Evolutionary conservation across 805 yeast species (phyloP).

Genomic region (Ogataea wickerhamii): DNA sequence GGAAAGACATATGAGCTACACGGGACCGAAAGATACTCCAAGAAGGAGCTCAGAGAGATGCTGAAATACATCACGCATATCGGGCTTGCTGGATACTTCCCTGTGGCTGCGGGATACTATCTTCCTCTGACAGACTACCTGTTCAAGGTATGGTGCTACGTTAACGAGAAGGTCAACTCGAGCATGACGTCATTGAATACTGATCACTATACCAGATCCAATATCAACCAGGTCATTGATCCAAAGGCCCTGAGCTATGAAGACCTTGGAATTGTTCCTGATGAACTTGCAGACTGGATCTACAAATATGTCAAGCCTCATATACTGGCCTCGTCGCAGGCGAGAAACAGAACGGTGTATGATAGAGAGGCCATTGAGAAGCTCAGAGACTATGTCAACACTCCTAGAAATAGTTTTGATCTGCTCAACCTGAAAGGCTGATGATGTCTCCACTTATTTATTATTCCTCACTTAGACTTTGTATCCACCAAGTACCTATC

Average conservation of each 20-base stretch:
- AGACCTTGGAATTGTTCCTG: conserved; percentile 68
- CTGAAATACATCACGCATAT: conserved; percentile 46
- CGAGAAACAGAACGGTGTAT: conserved; percentile 36
- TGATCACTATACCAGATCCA: conserved; percentile 72
- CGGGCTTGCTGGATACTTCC: conserved; percentile 34
- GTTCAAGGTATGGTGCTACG: conserved; percentile 27
- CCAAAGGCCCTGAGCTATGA: conserved; percentile 57
- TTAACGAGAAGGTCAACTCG: conserved; percentile 47
- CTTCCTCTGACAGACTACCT: conserved; percentile 39
- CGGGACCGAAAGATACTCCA: conserved; percentile 65
- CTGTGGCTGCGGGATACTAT: conserved; percentile 35
- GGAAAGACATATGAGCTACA: conserved; percentile 73
- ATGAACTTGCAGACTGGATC: conserved; percentile 46
- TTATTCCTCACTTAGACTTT: conserved; percentile 5
- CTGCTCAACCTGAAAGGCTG: conserved; percentile 28
- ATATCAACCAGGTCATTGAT: conserved; percentile 62
- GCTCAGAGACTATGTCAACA: conserved; percentile 35
- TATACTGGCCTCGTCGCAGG: conserved; percentile 34
- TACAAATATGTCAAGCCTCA: conserved; percentile 41
- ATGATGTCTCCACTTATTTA: neutral
- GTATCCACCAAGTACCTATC: neutral
- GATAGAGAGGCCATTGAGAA: conserved; percentile 34
- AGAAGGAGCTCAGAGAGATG: conserved; percentile 64
- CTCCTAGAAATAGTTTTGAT: conserved; percentile 33
- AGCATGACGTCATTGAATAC: conserved; percentile 42